Evolutionary conservation across 1,139 yeast species (phyloP).

Genomic region (Hyphopichia pseudoburtonii): DNA sequence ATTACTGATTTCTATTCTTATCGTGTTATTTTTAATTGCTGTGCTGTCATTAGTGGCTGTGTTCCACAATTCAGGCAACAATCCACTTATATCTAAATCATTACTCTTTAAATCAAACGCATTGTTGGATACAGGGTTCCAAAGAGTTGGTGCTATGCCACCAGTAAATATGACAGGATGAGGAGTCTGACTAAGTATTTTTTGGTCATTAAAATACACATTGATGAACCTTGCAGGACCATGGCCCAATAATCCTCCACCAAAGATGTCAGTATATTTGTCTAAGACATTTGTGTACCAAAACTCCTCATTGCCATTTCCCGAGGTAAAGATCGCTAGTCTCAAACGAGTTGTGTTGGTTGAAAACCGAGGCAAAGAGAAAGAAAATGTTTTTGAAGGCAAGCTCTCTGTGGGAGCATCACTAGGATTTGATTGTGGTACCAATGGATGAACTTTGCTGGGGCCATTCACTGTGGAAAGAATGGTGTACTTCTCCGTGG

Average conservation of each 20-base stretch:
- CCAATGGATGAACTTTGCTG: slow-evolving; percentile 23
- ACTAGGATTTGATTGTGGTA: slow-evolving; percentile 10
- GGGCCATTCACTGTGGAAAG: slow-evolving; percentile 21
- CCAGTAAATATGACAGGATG: slow-evolving; percentile 32
- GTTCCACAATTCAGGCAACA: slow-evolving; percentile 19
- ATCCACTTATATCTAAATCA: slow-evolving; percentile 18
- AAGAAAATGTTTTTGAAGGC: slow-evolving; percentile 30
- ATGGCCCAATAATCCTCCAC: slow-evolving; percentile 32
- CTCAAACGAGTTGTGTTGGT: slow-evolving; percentile 48
- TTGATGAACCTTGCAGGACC: slow-evolving; percentile 54
- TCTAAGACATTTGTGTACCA: slow-evolving; percentile 64
- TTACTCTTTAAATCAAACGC: slow-evolving; percentile 24
- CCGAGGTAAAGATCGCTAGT: slow-evolving; percentile 59
- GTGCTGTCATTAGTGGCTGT: slow-evolving; percentile 5
- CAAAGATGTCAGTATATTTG: slow-evolving; percentile 31
- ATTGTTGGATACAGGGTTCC: slow-evolving; percentile 24
- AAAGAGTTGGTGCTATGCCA: slow-evolving; percentile 19
- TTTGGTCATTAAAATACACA: slow-evolving; percentile 40
- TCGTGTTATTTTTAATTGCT: too few relatives aligned
- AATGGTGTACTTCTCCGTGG: slow-evolving; percentile 5
- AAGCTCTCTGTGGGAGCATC: slow-evolving; percentile 37
- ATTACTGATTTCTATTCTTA: slow-evolving; percentile 48
- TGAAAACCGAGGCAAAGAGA: slow-evolving; percentile 29
- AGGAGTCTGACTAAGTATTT: slow-evolving; percentile 45
- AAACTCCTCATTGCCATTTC: slow-evolving; percentile 68